These are phyloP conservation scores for barrel medic (Medicago truncatula) DNA, from an alignment of 306 rosid genomes.

Conservation along the genomic window DNA sequence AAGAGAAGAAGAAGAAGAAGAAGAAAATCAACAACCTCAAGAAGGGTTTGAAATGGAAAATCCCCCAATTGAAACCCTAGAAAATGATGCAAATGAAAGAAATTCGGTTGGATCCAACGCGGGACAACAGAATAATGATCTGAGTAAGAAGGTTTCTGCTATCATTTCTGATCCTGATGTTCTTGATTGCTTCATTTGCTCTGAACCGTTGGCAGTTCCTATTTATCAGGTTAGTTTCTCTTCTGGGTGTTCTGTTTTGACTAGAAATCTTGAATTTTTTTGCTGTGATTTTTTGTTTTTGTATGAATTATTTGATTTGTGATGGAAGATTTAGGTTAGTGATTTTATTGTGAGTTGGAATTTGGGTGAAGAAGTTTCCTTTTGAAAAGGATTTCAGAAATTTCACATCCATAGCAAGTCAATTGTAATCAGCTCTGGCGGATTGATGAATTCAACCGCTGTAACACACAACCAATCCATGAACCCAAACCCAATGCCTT, in stretches of 20 bases:
- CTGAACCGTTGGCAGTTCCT: constrained; percentile 64
- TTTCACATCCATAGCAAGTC: not conserved
- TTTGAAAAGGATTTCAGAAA: not conserved
- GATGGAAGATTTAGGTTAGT: not conserved
- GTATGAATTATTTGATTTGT: not conserved
- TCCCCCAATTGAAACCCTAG: constrained; percentile 3
- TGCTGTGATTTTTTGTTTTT: not conserved
- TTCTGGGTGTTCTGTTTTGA: not conserved
- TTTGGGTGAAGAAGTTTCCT: not conserved
- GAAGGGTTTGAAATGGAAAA: constrained; percentile 32
- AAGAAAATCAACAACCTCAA: not conserved
- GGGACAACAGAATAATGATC: not conserved
- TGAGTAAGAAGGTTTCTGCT: constrained; percentile 44
- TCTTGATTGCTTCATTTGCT: constrained; percentile 83
- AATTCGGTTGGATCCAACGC: constrained; percentile 11
- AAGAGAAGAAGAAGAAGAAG: not conserved
- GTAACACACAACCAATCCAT: not conserved
- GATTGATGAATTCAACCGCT: not conserved
- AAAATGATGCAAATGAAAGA: constrained; percentile 23
- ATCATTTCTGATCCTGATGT: constrained; percentile 74
- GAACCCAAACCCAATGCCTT: not conserved
- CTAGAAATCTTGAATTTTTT: constrained; percentile 20
- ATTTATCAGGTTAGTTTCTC: constrained; percentile 67
- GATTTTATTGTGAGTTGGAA: constrained; percentile 1
- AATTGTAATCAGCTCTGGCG: not conserved